Base-by-base conservation (phyloP, 2,329 filamentous ascomycete genomes). In the Paecilomyces dactylethromorphus region DNA sequence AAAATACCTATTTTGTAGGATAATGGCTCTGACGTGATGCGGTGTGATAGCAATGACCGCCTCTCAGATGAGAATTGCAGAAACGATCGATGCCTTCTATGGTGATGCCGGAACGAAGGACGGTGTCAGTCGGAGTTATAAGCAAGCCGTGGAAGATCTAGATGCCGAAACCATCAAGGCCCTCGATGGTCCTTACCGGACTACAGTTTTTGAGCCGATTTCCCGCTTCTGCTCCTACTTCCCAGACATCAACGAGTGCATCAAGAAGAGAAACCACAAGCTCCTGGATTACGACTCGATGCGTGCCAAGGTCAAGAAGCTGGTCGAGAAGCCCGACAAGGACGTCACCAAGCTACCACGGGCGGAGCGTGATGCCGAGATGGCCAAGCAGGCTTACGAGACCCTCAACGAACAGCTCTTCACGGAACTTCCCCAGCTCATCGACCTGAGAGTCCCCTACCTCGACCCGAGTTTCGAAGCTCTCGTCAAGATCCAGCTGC, bases 11-110 rank as follows among this genome's bases (percentile, higher is more conserved):
- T 21, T 26, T 18, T 56, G 18, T 12, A 18, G 45, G 35, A 49
- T 24, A 51, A 32, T 32, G 31, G 51, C 55, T 50, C 49, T 57
- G 57, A 26, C 56, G 22, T 24, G 50, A 3, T 39, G n/a, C 21
- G 32, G 18, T 24, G 53, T n/a, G 33, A 31, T 65, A 92, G 93
- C 94, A 66, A 99, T 99, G 94, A 99, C 94, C 15, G 93, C 94
- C 56, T 97, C 92, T 57, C 94, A 99, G 78, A 97, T 99, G 93
- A 89, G 93, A 71, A 97, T 99, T 75, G 94, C 94, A 64, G 94
- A 99, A 77, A 99, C 94, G 21, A 99, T 99, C 76, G 94, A 99
- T 78, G 94, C 94, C 49, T 99, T 99, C 77, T 99, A 99, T 78
- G 94, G 94, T 58, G 94, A 99, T 73, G 88, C 92, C 1, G 95